These are phyloP conservation scores for Cryptococcus sp. DNA, from an alignment of 1,284 basidiomycete species.

Conservation along the genomic window DNA sequence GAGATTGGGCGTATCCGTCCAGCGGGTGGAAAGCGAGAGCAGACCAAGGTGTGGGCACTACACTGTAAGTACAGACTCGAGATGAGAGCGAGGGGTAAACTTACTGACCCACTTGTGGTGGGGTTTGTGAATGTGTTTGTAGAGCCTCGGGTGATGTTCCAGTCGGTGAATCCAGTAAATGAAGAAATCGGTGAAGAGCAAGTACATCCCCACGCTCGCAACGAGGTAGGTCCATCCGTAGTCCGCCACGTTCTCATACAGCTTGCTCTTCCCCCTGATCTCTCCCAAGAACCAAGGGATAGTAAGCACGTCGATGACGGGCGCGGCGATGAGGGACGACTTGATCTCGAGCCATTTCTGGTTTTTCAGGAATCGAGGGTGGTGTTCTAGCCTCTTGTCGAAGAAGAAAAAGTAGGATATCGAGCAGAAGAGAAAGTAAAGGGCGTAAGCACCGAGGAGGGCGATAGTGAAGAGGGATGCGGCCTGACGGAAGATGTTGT, in stretches of 20 bases:
- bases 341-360: slow-evolving; percentile 82
- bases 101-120: slow-evolving; percentile 97
- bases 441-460: slow-evolving; percentile 67
- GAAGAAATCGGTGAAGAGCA: slow-evolving; percentile 83
- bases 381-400: slow-evolving; percentile 92
- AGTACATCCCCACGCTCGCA: slow-evolving; percentile 55
- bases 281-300: slow-evolving; percentile 92
- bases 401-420: slow-evolving; percentile 83
- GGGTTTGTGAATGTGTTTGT: slow-evolving; percentile 90
- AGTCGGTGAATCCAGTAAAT: slow-evolving; percentile 95
- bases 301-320: slow-evolving; percentile 71
- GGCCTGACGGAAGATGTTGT: slow-evolving; percentile 71
- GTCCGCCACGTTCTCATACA: slow-evolving; percentile 75
- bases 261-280: slow-evolving; percentile 73
- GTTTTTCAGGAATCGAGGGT: slow-evolving; percentile 82
- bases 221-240: slow-evolving; percentile 46
- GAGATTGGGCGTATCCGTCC: slow-evolving; percentile 87
- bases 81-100: slow-evolving; percentile 40
- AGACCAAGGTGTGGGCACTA: slow-evolving; percentile 93
- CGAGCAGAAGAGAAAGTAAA: slow-evolving; percentile 82
- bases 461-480: slow-evolving; percentile 71
- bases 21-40: slow-evolving; percentile 96
- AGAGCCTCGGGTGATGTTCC: slow-evolving; percentile 78
- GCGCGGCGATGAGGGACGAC: slow-evolving; percentile 70
- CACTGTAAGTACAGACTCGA: background rate